A percentile compares a stretch with the other conserved stretches of the same genome.
Conservation (phyloP, 805 yeast species). For the Myxozyma nipponensis region DNA sequence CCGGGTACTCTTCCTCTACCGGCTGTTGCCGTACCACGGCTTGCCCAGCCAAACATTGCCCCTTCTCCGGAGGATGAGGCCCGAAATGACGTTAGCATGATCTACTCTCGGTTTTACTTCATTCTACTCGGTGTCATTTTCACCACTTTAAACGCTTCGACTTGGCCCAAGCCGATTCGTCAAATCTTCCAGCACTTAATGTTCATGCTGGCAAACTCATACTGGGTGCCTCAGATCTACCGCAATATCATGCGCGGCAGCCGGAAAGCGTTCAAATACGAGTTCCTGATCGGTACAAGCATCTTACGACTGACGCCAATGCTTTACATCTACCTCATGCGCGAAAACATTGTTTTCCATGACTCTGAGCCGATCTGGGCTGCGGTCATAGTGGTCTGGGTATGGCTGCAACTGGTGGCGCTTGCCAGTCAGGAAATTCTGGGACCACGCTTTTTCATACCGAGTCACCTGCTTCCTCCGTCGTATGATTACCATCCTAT, state of each 20-base stretch:
- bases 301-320: constrained; percentile 61
- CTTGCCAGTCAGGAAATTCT: constrained; percentile 60
- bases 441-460: constrained; percentile 83
- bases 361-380: constrained; percentile 64
- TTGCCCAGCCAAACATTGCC: constrained; percentile 18
- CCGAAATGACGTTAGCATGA: constrained; percentile 46
- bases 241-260: constrained; percentile 70
- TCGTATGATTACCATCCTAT: constrained; percentile 80
- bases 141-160: constrained; percentile 50
- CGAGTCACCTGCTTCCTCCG: constrained; percentile 66
- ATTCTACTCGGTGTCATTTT: constrained; percentile 53
- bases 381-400: constrained; percentile 49
- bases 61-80: constrained; percentile 20
- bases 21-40: constrained; percentile 25
- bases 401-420: constrained; percentile 53
- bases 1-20: constrained; percentile 1
- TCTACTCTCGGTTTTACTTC: constrained; percentile 57
- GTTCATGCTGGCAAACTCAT: constrained; percentile 56
- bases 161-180: constrained; percentile 62
- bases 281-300: constrained; percentile 67
- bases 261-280: constrained; percentile 66
- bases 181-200: constrained; percentile 54
- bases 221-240: constrained; percentile 85
- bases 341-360: constrained; percentile 56
- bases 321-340: constrained; percentile 51